These are phyloP conservation scores for Sclerotinia borealis DNA, from an alignment of 2,329 filamentous ascomycete species.

Conservation along the genomic window DNA sequence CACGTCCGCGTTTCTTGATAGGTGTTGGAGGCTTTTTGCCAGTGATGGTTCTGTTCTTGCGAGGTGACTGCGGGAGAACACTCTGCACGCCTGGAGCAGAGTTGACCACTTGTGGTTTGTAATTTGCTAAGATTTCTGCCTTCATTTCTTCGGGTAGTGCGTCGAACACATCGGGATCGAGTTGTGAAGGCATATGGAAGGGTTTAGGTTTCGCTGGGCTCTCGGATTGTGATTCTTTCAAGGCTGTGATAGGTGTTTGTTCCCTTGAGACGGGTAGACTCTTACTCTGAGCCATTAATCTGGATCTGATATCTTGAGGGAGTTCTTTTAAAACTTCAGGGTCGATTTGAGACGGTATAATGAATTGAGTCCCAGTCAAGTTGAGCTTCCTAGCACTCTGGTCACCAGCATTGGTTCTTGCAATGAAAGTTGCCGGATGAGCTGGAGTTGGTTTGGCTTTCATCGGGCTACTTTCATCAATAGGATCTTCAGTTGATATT, in stretches of 20 bases:
- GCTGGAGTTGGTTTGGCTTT: conserved; percentile 40
- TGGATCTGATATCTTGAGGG: conserved; percentile 74
- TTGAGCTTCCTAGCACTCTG: conserved; percentile 64
- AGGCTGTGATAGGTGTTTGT: conserved; percentile 22
- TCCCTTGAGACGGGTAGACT: conserved; percentile 23
- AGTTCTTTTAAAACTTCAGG: conserved; percentile 76
- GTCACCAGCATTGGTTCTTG: conserved; percentile 41
- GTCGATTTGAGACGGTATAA: conserved; percentile 80
- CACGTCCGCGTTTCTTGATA: conserved; percentile 55
- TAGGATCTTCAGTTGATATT: conserved; percentile 40
- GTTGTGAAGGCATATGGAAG: conserved; percentile 53
- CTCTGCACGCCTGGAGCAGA: conserved; percentile 28
- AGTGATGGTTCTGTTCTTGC: conserved; percentile 44
- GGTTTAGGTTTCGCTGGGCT: conserved; percentile 17
- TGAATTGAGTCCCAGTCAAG: conserved; percentile 81
- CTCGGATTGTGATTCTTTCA: conserved; percentile 29
- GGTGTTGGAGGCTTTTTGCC: conserved; percentile 39
- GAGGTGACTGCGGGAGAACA: conserved; percentile 42
- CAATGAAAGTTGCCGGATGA: conserved; percentile 49
- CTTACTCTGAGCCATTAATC: conserved; percentile 56
- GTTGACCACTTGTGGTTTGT: conserved; percentile 36
- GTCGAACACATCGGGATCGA: conserved; percentile 78
- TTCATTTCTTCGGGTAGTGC: conserved; percentile 82
- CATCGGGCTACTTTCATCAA: conserved; percentile 47
- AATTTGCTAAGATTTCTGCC: conserved; percentile 72